phyloP scores from a whole-genome alignment of 1,139 yeast species.

The Diutina sp. region DNA sequence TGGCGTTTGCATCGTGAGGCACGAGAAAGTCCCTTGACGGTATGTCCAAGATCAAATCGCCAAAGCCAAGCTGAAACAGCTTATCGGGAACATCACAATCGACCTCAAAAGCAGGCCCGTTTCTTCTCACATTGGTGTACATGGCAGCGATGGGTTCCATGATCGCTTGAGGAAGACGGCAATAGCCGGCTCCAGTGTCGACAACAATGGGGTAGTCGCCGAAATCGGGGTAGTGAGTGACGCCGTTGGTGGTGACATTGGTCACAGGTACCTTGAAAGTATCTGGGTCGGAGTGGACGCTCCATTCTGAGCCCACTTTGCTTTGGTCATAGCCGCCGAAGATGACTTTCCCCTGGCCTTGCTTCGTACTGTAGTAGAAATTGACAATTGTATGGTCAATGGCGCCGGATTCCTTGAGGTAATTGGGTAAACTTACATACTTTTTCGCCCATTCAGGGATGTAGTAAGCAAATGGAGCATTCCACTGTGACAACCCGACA shows the following conservation, averaged over 20 bases:
- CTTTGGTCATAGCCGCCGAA: not conserved
- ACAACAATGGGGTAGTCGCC: not conserved
- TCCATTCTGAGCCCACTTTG: not conserved
- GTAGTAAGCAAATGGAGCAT: not conserved
- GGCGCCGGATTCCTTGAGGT: not conserved
- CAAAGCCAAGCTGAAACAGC: slow-evolving; percentile 1
- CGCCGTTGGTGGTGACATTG: not conserved
- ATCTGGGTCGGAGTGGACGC: not conserved
- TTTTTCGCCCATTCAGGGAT: not conserved
- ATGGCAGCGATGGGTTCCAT: not conserved
- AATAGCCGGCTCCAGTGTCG: not conserved
- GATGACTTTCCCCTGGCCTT: not conserved
- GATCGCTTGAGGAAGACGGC: not conserved
- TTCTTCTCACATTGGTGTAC: no score
- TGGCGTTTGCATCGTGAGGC: not conserved
- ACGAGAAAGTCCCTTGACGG: slow-evolving; percentile 5
- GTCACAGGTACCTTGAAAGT: not conserved
- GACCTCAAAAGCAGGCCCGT: not conserved
- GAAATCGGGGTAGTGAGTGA: not conserved
- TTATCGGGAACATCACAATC: not conserved
- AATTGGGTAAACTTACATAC: not conserved
- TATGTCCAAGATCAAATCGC: slow-evolving; percentile 5
- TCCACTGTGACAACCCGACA: not conserved
- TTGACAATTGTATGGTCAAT: not conserved
- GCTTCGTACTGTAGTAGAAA: not conserved